Evolutionary conservation across 768 basidiomycete genomes (phyloP), one percentile per base, ranked within the genome.

Genomic region (Boletus insuetus): DNA sequence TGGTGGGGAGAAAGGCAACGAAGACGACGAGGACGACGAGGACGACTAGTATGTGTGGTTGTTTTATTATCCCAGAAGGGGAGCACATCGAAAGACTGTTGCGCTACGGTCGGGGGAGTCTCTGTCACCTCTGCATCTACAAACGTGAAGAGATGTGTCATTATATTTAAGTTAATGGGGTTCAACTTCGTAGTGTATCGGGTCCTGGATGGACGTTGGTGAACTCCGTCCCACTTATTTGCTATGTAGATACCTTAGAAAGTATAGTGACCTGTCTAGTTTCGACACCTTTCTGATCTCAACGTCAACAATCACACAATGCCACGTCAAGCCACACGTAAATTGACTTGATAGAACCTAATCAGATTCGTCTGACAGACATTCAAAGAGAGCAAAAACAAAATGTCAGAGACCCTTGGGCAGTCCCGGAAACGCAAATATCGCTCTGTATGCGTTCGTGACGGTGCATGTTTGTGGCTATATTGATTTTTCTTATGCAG

Each of bases 1-100:
- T 40, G 90, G 91, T 16, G 91, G 90, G 1, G 77, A 79, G 46
- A 77, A 74, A 51, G 70, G 74, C 4, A 77, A 79, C 49, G 79
- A 77, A 13, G 78, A 73, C 3, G 79, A 77, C 5, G 78, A 73
- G 0, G 78, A 78, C 1, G 80, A 81, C 1, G 80, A 77, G 1
- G 81, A 79, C 4, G 79, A 77, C 10, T 72, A 68, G 46, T 41
- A 48, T 40, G 22, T 47, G 19, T 3, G 22, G 41, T 37, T 34
- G 43, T 31, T n/a, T 39, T 50, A n/a, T 39, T 40, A 9, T 37
- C 31, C n/a, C 14, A 3, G n/a, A 24, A 38, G 7, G 22, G 29
- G 19, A n/a, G 4, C 17, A 19, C 38, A 10, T 39, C 8, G n/a
- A n/a, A 39, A 39, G 17, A 19, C 29, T 29, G 6, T 17, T 39